phyloP scores from a whole-genome alignment of 495 filamentous ascomycete genomes.

The Cetradonia linearis region DNA sequence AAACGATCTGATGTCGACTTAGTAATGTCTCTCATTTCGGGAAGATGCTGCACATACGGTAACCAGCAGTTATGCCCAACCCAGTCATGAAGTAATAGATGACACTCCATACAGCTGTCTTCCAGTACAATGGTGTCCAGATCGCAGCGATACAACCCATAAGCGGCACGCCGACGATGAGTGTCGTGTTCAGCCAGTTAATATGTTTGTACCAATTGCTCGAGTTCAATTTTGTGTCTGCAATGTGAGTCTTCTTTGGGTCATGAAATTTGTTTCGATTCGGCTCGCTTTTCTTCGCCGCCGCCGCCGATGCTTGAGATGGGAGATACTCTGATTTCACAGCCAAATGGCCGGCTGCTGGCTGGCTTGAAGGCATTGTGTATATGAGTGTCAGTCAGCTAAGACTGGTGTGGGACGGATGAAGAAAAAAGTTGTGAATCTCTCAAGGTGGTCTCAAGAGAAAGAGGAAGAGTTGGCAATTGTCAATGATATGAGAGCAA shows the following conservation, averaged over 20 bases:
- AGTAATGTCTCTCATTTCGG: background rate
- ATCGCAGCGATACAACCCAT: constrained; percentile 64
- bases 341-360: constrained; percentile 24
- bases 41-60: constrained; percentile 44
- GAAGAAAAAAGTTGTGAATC: background rate
- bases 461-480: background rate
- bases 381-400: background rate
- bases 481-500: background rate
- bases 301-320: constrained; percentile 24
- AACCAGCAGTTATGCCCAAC: constrained; percentile 37
- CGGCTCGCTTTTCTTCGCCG: constrained; percentile 27
- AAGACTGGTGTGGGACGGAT: background rate
- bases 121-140: constrained; percentile 66
- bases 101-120: constrained; percentile 74
- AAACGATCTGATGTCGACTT: background rate
- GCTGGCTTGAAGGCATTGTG: constrained; percentile 28
- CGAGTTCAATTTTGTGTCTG: constrained; percentile 60
- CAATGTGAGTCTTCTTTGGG: constrained; percentile 47
- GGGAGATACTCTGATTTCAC: constrained; percentile 27
- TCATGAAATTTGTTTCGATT: constrained; percentile 29
- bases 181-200: constrained; percentile 84
- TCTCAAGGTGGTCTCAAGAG: background rate
- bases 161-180: constrained; percentile 80
- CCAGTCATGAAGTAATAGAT: constrained; percentile 54
- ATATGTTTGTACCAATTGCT: constrained; percentile 94